Base-by-base conservation (phyloP, 345 rosid species). In the Streptanthus diversifolius region DNA sequence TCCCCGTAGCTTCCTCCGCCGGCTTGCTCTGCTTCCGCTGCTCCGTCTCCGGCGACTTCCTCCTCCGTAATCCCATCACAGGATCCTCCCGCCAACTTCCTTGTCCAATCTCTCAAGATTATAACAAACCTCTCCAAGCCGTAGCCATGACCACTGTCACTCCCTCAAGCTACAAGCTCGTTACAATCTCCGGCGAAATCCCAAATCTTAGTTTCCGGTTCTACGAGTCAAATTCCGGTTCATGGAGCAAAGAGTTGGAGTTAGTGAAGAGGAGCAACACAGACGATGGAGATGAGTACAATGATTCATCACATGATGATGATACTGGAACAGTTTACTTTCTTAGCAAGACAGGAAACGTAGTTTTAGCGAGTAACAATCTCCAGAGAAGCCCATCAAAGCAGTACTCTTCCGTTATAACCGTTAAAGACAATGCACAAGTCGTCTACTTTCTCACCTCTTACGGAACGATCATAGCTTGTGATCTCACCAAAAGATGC, bases 351-450 rank as follows among this genome's bases (percentile, higher is more conserved):
- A 80, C 88, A 7, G 98, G 98, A 54, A 85, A 84, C 15, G 90
- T 88, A 6, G 88, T 92, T 43, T 80, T 86, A 1, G 87, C 96
- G 0, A 67, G 21, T 60, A 67, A 67, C 60, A 84, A 82, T 59
- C 85, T 90, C 81, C 90, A 85, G 68, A 82, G 98, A 79, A 92
- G 89, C 59, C 96, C 98, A 10, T 85, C 93, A 0, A 92, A 92
- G 87, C 95, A 87, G 66, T 90, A 83, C 79, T 90, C 97, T 33
- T 90, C 97, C 0, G 86, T 92, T 39, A 74, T 80, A 8, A 83
- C 85, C n/a, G 53, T 79, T 43, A 80, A 79, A 64, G 78, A 88
- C 10, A 78, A 85, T 2, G 79, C 82, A 25, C 87, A 86, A 35
- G 77, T 60, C 22, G 85, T 84, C 49, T 86, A 87, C 71, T 92